Percentiles rank a stretch among this genome's conserved stretches.
Conservation (phyloP, 2,329 filamentous ascomycete genomes). For the Aspergillus felis region DNA sequence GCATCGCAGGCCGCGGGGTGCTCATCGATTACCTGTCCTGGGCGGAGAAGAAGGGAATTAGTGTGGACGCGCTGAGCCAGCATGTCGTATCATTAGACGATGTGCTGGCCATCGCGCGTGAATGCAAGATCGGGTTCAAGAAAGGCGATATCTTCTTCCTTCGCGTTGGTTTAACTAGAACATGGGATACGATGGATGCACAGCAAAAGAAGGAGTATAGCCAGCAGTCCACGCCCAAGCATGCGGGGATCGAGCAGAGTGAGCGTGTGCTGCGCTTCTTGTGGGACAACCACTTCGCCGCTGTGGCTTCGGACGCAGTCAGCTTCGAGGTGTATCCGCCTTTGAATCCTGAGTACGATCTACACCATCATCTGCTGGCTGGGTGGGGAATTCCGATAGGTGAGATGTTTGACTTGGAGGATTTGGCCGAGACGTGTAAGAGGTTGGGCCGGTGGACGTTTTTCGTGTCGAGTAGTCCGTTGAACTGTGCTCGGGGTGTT, state of each 20-base stretch:
- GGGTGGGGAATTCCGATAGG: constrained; percentile 39
- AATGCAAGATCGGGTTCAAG: constrained; percentile 34
- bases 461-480: constrained; percentile 37
- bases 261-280: constrained; percentile 51
- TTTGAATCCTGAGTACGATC: constrained; percentile 28
- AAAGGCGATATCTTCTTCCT: constrained; percentile 39
- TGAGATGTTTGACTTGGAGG: constrained; percentile 40
- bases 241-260: constrained; percentile 37
- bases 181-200: constrained; percentile 30
- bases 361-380: constrained; percentile 35
- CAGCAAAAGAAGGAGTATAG: constrained; percentile 27
- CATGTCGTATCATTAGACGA: constrained; percentile 34
- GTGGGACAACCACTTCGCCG: constrained; percentile 57
- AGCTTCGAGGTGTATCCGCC: constrained; percentile 52
- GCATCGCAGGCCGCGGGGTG: constrained; percentile 39
- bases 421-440: constrained; percentile 30
- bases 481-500: constrained; percentile 38
- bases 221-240: constrained; percentile 27
- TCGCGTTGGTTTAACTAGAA: constrained; percentile 32
- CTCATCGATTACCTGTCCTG: constrained; percentile 38
- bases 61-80: constrained; percentile 29
- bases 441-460: constrained; percentile 34
- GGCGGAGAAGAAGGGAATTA: constrained; percentile 29
- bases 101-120: constrained; percentile 30
- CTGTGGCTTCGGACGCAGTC: constrained; percentile 58